Percentiles rank a stretch among this genome's conserved stretches.
phyloP scores from a whole-genome alignment of 2,329 filamentous ascomycete genomes.

The Lachnellula subtilissima region DNA sequence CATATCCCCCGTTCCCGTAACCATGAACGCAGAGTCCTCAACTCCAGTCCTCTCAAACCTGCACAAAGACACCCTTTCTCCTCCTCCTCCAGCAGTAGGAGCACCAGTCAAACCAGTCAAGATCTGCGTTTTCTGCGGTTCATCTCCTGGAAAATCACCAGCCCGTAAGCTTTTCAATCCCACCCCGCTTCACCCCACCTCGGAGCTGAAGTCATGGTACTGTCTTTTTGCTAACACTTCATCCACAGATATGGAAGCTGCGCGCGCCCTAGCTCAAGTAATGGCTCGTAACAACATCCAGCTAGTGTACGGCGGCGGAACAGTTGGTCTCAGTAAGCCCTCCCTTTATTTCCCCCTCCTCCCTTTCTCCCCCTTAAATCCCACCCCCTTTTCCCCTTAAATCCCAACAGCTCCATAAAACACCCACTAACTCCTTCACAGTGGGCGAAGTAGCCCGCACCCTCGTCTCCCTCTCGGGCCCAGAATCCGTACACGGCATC shows the following conservation, averaged over 20 bases:
- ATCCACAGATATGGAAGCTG: slow-evolving; percentile 46
- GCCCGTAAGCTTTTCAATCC: slow-evolving; percentile 53
- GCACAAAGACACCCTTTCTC: background rate
- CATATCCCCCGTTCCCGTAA: slow-evolving; percentile 8
- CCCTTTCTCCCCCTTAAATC: too few relatives aligned
- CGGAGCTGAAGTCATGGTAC: background rate
- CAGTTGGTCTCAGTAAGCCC: slow-evolving; percentile 65
- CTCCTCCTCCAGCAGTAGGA: background rate
- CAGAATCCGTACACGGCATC: slow-evolving; percentile 81
- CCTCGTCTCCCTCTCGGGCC: slow-evolving; percentile 76
- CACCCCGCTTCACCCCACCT: background rate
- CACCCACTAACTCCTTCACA: too few relatives aligned
- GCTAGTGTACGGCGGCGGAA: slow-evolving; percentile 93
- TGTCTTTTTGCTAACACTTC: background rate
- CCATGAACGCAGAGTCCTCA: background rate
- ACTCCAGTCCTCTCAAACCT: background rate
- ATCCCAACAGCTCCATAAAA: too few relatives aligned
- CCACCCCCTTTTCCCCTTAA: too few relatives aligned
- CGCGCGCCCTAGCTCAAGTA: slow-evolving; percentile 65
- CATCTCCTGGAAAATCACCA: slow-evolving; percentile 67
- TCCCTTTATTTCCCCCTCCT: too few relatives aligned
- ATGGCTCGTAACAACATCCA: slow-evolving; percentile 68
- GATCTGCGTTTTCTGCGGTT: slow-evolving; percentile 93
- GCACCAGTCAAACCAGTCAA: slow-evolving; percentile 50
- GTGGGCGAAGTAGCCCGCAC: slow-evolving; percentile 88